Base-by-base conservation (phyloP, 192 early-diverging fungal genomes). In the Linnemannia zychae region DNA sequence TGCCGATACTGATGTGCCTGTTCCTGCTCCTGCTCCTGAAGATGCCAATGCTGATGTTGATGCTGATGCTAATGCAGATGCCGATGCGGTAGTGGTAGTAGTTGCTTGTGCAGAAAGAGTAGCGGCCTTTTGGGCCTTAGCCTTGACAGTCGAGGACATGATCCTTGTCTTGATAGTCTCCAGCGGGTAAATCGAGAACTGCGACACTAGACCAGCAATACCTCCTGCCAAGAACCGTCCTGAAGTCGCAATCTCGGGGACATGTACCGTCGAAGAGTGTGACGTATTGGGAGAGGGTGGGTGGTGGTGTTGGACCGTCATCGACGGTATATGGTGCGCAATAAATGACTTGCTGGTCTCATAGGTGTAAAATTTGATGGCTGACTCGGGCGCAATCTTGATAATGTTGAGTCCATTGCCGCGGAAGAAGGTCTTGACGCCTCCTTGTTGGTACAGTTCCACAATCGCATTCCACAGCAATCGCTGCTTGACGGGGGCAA, bases 331-430 rank as follows among this genome's bases (percentile, higher is more conserved):
- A 53, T 76, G 89, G 73, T 33, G 78, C n/a, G 69, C 82, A 76
- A 75, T 87, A 60, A 72, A 68, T 28, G 40, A 80, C 79, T 76
- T 90, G 70, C 67, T 79, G 16, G 90, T 86, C 78, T 96, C 95
- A 77, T 94, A 96, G 9, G 91, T 91, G 75, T 91, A 94, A 67
- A 96, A 96, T 72, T 95, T 96, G 79, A 96, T 90, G 3, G 92
- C 93, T 7, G 92, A 92, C 86, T 95, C 94, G 33, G 95, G 95
- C 36, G 91, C 91, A 81, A 96, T 95, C 81, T 95, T 95, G 72
- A 94, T 82, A 46, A 95, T 90, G 75, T 96, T 96, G 38, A 96
- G 77, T 40, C 94, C 94, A 78, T 96, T 96, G 67, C 95, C 95
- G 33, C 91, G 88, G 76, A 93, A 96, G 75, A 95, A 95, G 4